Percentiles rank a stretch among this genome's conserved stretches.
Evolutionary conservation across 78 protist species (phyloP).

Genomic region (Capsaspora owczarzaki): DNA sequence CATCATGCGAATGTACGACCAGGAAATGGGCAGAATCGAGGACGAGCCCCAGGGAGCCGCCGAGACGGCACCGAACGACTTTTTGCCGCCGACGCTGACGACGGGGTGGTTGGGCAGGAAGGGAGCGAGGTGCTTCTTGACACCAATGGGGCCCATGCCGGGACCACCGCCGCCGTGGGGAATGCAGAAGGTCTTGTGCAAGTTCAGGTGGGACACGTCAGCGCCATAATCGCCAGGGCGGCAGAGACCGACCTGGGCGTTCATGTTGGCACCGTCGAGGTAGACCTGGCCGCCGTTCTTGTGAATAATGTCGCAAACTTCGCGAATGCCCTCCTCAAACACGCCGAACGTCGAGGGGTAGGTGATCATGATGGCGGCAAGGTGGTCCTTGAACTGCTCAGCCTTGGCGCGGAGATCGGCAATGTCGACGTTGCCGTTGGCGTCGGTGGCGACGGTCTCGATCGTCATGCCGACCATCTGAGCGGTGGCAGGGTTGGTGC

Average conservation of each 20-base stretch:
- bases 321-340: constrained; percentile 76
- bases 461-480: constrained; percentile 55
- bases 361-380: constrained; percentile 87
- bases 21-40: constrained; percentile 86
- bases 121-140: too few species aligned
- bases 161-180: constrained; percentile 99
- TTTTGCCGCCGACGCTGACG: constrained; percentile 98
- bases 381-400: constrained; percentile 68
- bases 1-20: constrained; percentile 75
- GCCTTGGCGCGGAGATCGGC: constrained; percentile 47
- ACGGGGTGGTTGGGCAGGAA: too few species aligned
- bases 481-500: constrained; percentile 98
- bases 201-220: constrained; percentile 95
- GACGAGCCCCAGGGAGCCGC: constrained; percentile 87
- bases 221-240: constrained; percentile 93
- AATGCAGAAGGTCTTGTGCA: constrained; percentile 97
- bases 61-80: constrained; percentile 79
- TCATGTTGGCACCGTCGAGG: constrained; percentile 98
- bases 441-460: constrained; percentile 60
- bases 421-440: constrained; percentile 77
- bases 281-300: constrained; percentile 89
- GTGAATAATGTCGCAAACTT: constrained; percentile 69
- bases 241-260: constrained; percentile 87
- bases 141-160: too few species aligned
- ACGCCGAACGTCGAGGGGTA: constrained; percentile 98